Evolutionary conservation across 371 early-diverging fungal species (phyloP).

Genomic region (Fennellomyces sp.): DNA sequence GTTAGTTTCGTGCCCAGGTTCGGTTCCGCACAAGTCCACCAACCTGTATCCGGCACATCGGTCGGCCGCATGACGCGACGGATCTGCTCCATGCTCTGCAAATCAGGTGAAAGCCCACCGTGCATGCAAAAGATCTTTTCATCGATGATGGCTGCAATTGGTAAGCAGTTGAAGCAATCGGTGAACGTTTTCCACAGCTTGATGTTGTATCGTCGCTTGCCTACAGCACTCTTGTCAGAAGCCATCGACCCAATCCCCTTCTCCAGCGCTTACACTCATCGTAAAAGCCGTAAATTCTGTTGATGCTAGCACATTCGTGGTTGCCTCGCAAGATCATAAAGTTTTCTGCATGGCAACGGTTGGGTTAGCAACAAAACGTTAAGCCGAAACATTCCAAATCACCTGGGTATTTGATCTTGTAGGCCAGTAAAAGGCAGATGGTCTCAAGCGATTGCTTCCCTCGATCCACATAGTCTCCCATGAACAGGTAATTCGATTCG

Average conservation of each 20-base stretch:
- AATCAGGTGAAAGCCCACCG: slow-evolving; percentile 93
- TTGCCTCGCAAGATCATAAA: slow-evolving; percentile 95
- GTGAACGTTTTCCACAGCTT: slow-evolving; percentile 95
- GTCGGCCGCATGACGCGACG: slow-evolving; percentile 90
- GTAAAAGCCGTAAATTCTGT: slow-evolving; percentile 97
- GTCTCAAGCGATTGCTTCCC: slow-evolving; percentile 96
- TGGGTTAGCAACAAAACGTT: not conserved
- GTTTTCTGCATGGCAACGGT: slow-evolving; percentile 61
- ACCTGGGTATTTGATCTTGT: slow-evolving; percentile 89
- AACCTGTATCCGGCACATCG: slow-evolving; percentile 93
- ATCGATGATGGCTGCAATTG: slow-evolving; percentile 93
- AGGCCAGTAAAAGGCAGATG: slow-evolving; percentile 88
- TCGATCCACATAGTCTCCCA: slow-evolving; percentile 97
- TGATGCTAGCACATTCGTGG: slow-evolving; percentile 96
- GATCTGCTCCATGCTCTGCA: slow-evolving; percentile 89
- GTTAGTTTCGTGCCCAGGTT: slow-evolving; percentile 24
- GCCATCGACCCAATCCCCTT: not conserved
- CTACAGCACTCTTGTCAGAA: slow-evolving; percentile 30
- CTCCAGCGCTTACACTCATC: slow-evolving; percentile 92
- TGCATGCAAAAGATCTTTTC: slow-evolving; percentile 96
- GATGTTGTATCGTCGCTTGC: slow-evolving; percentile 91
- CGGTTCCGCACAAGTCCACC: not conserved
- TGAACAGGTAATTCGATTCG: slow-evolving; percentile 86
- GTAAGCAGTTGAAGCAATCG: slow-evolving; percentile 93
- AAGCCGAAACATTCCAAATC: not conserved